These are phyloP conservation scores for Digitaria exilis DNA, from an alignment of 202 grass and related monocot species.

Conservation along the genomic window DNA sequence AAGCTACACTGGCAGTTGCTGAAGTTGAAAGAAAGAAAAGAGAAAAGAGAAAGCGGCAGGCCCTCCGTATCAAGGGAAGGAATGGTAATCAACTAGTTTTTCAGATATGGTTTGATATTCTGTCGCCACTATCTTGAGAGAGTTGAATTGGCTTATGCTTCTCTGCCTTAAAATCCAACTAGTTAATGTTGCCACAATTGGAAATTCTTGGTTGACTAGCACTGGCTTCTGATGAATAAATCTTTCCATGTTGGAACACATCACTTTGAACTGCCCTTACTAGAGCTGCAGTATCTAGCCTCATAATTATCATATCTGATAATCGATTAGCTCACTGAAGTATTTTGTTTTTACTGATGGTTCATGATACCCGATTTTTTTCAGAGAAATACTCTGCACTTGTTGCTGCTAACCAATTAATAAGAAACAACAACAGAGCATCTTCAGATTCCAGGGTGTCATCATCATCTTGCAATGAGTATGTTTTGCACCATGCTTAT, in stretches of 20 bases:
- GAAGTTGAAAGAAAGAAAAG: slow-evolving; percentile 85
- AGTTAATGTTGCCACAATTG: slow-evolving; percentile 3
- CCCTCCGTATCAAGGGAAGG: slow-evolving; percentile 55
- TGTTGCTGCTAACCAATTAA: slow-evolving; percentile 45
- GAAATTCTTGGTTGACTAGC: not conserved
- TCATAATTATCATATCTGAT: not conserved
- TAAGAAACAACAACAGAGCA: slow-evolving; percentile 41
- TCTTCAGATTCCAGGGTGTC: slow-evolving; percentile 51
- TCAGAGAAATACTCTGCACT: slow-evolving; percentile 53
- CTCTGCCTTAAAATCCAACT: not conserved
- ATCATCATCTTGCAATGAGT: slow-evolving; percentile 61
- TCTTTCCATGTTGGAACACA: slow-evolving; percentile 6
- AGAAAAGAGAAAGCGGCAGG: slow-evolving; percentile 56
- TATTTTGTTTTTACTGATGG: not conserved
- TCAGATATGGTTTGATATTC: slow-evolving; percentile 2
- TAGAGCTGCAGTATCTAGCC: not conserved
- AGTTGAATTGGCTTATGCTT: not conserved
- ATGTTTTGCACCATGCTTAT: slow-evolving; percentile 42
- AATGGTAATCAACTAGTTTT: slow-evolving; percentile 49
- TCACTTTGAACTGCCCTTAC: slow-evolving; percentile 21
- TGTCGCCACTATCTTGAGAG: not conserved
- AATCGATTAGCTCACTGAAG: not conserved
- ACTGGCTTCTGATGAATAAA: not conserved
- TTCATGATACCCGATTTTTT: slow-evolving; percentile 32
- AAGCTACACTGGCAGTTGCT: slow-evolving; percentile 76